phyloP scores from a whole-genome alignment of 345 rosid genomes.

The Euphorbia lathyris region DNA sequence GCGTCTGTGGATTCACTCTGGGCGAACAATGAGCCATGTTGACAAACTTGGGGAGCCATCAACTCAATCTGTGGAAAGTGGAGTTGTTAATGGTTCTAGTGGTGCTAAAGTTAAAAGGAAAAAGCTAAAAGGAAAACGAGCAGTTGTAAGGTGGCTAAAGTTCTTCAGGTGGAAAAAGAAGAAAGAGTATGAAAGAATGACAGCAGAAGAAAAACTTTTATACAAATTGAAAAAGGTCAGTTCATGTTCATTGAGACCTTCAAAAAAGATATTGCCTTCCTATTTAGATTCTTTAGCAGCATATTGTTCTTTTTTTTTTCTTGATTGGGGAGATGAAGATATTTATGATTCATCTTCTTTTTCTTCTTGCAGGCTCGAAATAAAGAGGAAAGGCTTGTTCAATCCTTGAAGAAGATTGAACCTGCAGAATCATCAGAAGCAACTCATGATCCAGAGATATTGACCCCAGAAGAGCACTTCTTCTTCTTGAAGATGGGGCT shows the following conservation, averaged over 20 bases:
- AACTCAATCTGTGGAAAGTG: conserved; percentile 22
- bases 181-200: conserved; percentile 88
- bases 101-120: conserved; percentile 56
- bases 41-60: conserved; percentile 26
- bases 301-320: not conserved
- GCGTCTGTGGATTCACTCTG: conserved; percentile 43
- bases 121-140: conserved; percentile 82
- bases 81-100: conserved; percentile 25
- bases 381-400: conserved; percentile 75
- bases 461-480: conserved; percentile 93
- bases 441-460: conserved; percentile 88
- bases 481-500: conserved; percentile 83
- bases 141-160: conserved; percentile 85
- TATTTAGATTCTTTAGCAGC: not conserved
- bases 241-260: not conserved
- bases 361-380: conserved; percentile 55
- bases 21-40: conserved; percentile 21
- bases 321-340: not conserved
- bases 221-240: conserved; percentile 72
- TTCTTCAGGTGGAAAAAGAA: conserved; percentile 91
- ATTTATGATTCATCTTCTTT: not conserved
- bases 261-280: not conserved
- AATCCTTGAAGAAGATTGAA: conserved; percentile 71
- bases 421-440: conserved; percentile 64
- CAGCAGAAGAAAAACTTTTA: conserved; percentile 69